Evolutionary conservation across 2,329 filamentous ascomycete genomes (phyloP), one percentile per base, ranked within the genome.

Genomic region (Hirsutella thompsonii): DNA sequence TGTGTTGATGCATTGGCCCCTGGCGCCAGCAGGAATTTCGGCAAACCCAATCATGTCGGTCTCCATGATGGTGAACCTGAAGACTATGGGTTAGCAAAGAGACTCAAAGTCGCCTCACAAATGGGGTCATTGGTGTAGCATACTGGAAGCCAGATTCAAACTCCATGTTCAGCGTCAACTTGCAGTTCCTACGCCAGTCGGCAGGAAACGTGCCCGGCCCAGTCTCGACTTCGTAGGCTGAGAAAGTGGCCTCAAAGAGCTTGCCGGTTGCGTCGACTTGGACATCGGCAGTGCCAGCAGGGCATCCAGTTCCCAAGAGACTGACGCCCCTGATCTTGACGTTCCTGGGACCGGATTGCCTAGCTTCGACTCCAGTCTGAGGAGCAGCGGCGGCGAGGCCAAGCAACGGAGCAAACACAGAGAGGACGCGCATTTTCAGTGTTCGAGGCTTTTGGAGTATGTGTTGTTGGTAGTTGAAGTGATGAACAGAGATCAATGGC

Each of bases 111-210:
- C 3, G 6, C 14, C 2, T n/a, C n/a, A n/a, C n/a, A n/a, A n/a
- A n/a, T n/a, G n/a, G n/a, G n/a, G n/a, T n/a, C n/a, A n/a, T n/a
- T n/a, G n/a, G n/a, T n/a, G 10, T 1, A 10, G 21, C 48, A 4
- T 44, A 54, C 52, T 54, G 52, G 44, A 45, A 53, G n/a, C 52
- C 52, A 9, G 39, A 14, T 14, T 47, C 40, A 44, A 51, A 54
- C 35, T 53, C 43, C 39, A 52, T 43, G 40, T 53, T 54, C 10
- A 54, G 32, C 18, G 46, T 53, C 20, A 54, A 39, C 47, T 52
- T 53, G 49, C 52, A 54, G 44, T 54, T 53, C 44, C 50, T 53
- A 20, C 52, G 49, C 50, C 48, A 52, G 39, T 54, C 49, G 9
- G 34, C 29, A 26, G 50, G 43, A 34, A 40, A 39, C 29, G 47